Percentiles rank a stretch among this genome's conserved stretches.
Evolutionary conservation across 306 rosid species (phyloP).

Genomic region (Corylus americana): DNA sequence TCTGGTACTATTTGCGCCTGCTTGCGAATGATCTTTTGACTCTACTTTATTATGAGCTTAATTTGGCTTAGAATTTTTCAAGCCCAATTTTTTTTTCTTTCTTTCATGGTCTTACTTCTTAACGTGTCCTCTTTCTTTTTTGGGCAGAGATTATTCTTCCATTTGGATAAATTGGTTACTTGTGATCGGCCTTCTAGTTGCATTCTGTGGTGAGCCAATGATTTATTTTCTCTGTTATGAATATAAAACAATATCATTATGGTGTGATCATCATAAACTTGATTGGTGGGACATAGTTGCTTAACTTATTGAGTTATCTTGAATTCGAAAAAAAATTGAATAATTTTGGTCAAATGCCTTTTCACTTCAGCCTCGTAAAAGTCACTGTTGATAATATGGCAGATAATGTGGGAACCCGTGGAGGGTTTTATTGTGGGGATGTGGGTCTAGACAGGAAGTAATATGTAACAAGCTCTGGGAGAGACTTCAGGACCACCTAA

Average conservation of each 20-base stretch:
- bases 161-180: constrained; percentile 71
- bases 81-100: neutral
- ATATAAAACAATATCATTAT: neutral
- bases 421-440: neutral
- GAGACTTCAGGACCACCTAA: neutral
- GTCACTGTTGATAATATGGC: neutral
- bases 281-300: neutral
- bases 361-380: neutral
- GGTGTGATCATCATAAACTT: neutral
- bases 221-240: constrained; percentile 20
- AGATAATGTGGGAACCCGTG: neutral
- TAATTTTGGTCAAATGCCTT: neutral
- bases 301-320: neutral
- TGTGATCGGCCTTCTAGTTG: constrained; percentile 73
- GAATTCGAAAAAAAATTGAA: neutral
- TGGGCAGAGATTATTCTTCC: constrained; percentile 74
- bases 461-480: neutral
- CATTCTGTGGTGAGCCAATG: constrained; percentile 69
- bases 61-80: neutral
- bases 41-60: neutral
- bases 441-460: neutral
- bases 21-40: neutral
- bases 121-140: constrained; percentile 23
- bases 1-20: neutral
- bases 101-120: neutral